Evolutionary conservation across 1,284 basidiomycete species (phyloP).

Genomic region (Testicularia cyperi): DNA sequence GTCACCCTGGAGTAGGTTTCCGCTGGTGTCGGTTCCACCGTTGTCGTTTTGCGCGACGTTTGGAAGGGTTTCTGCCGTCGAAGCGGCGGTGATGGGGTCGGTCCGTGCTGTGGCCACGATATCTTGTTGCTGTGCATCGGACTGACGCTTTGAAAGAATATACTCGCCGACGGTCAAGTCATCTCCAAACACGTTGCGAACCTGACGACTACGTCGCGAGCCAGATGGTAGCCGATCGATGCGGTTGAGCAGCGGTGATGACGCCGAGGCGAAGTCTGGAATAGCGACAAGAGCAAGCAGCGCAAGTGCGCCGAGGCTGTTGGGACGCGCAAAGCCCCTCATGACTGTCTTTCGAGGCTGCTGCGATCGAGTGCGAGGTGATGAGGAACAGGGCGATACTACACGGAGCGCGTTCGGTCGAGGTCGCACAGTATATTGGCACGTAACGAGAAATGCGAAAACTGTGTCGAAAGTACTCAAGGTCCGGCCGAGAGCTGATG

Average conservation of each 20-base stretch:
- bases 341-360: neutral
- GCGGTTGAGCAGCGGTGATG: constrained; percentile 28
- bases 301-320: constrained; percentile 6
- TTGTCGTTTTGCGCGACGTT: constrained; percentile 10
- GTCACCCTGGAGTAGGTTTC: constrained; percentile 25
- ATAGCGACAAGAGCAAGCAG: constrained; percentile 11
- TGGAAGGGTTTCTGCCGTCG: constrained; percentile 16
- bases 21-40: constrained; percentile 13
- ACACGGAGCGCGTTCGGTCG: no score
- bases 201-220: no score
- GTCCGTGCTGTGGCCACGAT: constrained; percentile 12
- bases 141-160: constrained; percentile 11
- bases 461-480: no score
- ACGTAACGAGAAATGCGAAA: no score
- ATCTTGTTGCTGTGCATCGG: constrained; percentile 2
- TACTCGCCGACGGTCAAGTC: neutral
- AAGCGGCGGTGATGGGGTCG: constrained; percentile 18
- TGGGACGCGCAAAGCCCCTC: no score
- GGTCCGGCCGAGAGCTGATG: no score
- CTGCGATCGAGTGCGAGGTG: neutral
- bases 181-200: neutral
- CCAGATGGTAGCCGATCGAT: no score
- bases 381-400: no score
- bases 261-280: constrained; percentile 7
- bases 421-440: no score